Percentiles rank a stretch among this genome's conserved stretches.
Conservation (phyloP, 345 rosid species). For the Dipteronia sinensis region DNA sequence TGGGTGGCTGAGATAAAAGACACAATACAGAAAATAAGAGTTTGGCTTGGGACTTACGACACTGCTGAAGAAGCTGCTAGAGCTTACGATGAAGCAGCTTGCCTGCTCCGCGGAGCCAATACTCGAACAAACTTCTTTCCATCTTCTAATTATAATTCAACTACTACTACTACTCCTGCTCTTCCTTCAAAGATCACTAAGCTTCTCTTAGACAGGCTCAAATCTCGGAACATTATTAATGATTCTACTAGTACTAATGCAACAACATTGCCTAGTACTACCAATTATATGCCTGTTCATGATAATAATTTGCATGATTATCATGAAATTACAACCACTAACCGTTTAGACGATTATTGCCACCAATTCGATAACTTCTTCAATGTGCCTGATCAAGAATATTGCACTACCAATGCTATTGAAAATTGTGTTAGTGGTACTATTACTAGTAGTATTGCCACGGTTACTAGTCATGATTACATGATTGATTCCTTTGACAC, state of each 20-base stretch:
- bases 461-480: neutral
- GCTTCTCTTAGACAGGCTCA: conserved; percentile 41
- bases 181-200: conserved; percentile 47
- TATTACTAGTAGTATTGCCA: neutral
- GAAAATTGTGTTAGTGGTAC: neutral
- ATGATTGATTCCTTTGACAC: conserved; percentile 14
- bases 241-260: neutral
- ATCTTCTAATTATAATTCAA: neutral
- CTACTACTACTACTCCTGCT: conserved; percentile 27
- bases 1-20: conserved; percentile 62
- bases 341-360: neutral
- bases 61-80: conserved; percentile 58
- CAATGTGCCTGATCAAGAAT: conserved; percentile 15
- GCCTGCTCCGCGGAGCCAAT: conserved; percentile 53
- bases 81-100: conserved; percentile 59
- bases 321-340: neutral
- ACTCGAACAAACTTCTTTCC: conserved; percentile 49
- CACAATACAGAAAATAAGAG: conserved; percentile 54
- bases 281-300: neutral
- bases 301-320: neutral
- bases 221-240: conserved; percentile 23
- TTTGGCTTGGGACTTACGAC: conserved; percentile 55
- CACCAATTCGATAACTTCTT: conserved; percentile 26
- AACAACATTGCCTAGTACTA: neutral
- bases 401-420: neutral